Evolutionary conservation across 2,329 filamentous ascomycete genomes (phyloP), one percentile per base, ranked within the genome.

Genomic region (Cordyceps cateniannulata): DNA sequence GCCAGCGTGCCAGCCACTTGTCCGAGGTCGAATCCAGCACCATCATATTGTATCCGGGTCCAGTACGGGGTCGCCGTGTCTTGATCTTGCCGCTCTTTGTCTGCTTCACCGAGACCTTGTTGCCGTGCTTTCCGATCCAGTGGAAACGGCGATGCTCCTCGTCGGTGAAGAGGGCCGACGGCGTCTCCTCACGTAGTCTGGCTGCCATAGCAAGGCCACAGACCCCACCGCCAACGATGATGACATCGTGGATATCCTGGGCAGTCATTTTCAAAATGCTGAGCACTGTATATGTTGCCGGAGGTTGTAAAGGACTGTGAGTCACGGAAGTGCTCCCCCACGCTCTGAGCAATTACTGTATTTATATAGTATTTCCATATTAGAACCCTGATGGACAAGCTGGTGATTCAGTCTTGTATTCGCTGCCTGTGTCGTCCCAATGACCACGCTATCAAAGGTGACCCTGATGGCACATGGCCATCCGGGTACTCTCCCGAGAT

Each of bases 61-160:
- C 65, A 3, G 59, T 24, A 1, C 56, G 48, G 2, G 63, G 59
- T 1, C 51, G 59, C 0, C 63, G 57, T 24, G 56, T 58, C 3
- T 58, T 69, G 47, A 67, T 61, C 65, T 73, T 75, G 59, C 73
- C 65, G 54, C 70, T 68, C 63, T 73, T 68, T n/a, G 72, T 69
- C 24, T 75, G 69, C 60, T 85, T 86, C 63, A 87, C 76, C 8
- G 79, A 78, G 71, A 85, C 83, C 32, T 83, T 81, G 29, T 79
- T 79, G 29, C 81, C 80, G 68, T 90, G 83, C 60, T 85, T 87
- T 61, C 80, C 81, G 61, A 91, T 86, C 87, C 89, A 92, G 71
- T 90, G 85, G 70, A 90, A 93, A n/a, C 90, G 81, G 47, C 87
- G 85, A 68, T 93, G 89, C 68, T 93, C 90, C 65, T 90, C 88